phyloP scores from a whole-genome alignment of 306 rosid species.

The Adenanthera pavonina region DNA sequence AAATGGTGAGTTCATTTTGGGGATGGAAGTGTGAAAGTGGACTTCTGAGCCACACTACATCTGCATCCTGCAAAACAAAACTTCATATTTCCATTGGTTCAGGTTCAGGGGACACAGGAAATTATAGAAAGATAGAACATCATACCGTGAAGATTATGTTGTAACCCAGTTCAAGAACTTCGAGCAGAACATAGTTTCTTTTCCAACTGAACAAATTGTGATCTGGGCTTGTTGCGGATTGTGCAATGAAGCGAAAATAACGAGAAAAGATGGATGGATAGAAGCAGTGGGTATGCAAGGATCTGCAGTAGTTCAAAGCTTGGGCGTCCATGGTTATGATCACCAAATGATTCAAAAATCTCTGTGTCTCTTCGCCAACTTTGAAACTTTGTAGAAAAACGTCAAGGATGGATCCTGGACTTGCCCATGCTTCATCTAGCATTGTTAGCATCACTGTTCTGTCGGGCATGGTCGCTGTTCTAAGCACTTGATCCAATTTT shows the following conservation, averaged over 20 bases:
- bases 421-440: slow-evolving; percentile 58
- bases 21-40: slow-evolving; percentile 47
- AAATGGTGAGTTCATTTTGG: slow-evolving; percentile 37
- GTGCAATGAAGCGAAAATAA: slow-evolving; percentile 28
- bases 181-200: slow-evolving; percentile 42
- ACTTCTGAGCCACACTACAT: slow-evolving; percentile 64
- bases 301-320: slow-evolving; percentile 51
- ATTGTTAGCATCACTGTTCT: slow-evolving; percentile 58
- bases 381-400: slow-evolving; percentile 60
- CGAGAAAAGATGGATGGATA: slow-evolving; percentile 44
- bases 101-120: background rate
- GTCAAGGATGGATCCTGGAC: slow-evolving; percentile 59
- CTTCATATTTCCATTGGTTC: background rate
- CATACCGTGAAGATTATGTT: slow-evolving; percentile 55
- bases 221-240: slow-evolving; percentile 4
- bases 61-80: slow-evolving; percentile 56
- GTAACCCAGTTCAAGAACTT: slow-evolving; percentile 56
- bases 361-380: slow-evolving; percentile 51
- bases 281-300: slow-evolving; percentile 59
- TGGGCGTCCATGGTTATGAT: slow-evolving; percentile 47
- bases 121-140: background rate
- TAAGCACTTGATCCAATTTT: slow-evolving; percentile 40
- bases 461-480: slow-evolving; percentile 43
- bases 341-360: slow-evolving; percentile 55
- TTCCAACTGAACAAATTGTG: slow-evolving; percentile 35